phyloP scores from a whole-genome alignment of 371 early-diverging fungal genomes.

The Dichotomocladium elegans region DNA sequence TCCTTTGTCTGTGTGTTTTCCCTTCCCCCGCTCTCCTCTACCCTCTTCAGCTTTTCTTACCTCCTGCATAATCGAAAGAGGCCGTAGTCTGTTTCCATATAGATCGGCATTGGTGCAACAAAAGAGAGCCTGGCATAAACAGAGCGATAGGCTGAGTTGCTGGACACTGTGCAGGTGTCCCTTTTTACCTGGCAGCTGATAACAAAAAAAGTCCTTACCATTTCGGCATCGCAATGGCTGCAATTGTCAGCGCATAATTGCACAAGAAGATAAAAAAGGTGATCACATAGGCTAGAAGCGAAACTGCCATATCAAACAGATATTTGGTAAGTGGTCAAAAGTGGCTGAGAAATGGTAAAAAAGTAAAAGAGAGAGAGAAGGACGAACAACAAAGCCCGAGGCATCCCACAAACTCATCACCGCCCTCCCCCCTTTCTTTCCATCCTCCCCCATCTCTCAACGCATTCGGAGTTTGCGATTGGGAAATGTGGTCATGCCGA shows the following conservation, averaged over 20 bases:
- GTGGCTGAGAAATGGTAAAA: no score
- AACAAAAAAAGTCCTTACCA: no score
- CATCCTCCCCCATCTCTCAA: no score
- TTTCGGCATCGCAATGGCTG: slow-evolving; percentile 34
- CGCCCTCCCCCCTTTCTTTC: no score
- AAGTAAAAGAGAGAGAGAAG: no score
- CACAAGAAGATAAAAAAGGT: slow-evolving; percentile 37
- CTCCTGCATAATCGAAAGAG: slow-evolving; percentile 39
- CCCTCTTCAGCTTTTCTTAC: slow-evolving; percentile 5
- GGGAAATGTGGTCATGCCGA: no score
- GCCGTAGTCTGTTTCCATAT: slow-evolving; percentile 47
- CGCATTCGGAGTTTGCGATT: no score
- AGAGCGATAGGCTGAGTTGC: not conserved
- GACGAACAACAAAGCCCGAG: no score
- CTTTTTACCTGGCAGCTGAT: not conserved
- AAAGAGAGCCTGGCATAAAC: slow-evolving; percentile 29
- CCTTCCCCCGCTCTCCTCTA: no score
- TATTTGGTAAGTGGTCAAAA: no score
- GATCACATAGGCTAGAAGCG: slow-evolving; percentile 41
- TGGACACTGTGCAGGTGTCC: not conserved
- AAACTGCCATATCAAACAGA: slow-evolving; percentile 49
- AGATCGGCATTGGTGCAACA: slow-evolving; percentile 41
- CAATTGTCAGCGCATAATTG: slow-evolving; percentile 34
- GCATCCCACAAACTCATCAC: no score
- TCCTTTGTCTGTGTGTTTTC: no score